Evolutionary conservation across 208 protist species (phyloP).

Genomic region (Trypanosoma boissoni): DNA sequence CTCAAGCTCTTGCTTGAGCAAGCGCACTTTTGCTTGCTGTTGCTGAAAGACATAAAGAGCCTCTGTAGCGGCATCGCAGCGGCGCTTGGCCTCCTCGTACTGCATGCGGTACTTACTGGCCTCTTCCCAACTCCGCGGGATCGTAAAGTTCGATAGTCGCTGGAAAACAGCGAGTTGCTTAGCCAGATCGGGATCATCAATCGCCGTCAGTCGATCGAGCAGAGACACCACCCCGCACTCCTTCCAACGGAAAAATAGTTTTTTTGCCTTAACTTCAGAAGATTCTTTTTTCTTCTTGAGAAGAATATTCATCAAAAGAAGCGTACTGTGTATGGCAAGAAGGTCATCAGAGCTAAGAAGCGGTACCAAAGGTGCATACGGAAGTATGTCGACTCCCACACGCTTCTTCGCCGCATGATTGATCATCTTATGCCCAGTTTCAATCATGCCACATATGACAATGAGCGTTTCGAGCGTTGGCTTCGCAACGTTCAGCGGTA

Average conservation of each 20-base stretch:
- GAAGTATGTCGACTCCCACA: constrained; percentile 19
- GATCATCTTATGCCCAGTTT: constrained; percentile 29
- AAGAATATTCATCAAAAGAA: constrained; percentile 40
- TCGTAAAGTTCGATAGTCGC: constrained; percentile 24
- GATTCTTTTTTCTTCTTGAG: constrained; percentile 30
- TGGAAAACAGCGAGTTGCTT: constrained; percentile 30
- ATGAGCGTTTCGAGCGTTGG: constrained; percentile 40
- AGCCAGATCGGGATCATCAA: constrained; percentile 28
- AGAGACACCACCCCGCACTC: constrained; percentile 25
- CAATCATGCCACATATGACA: constrained; percentile 29
- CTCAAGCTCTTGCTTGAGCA: constrained; percentile 26
- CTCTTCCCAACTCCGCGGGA: constrained; percentile 34
- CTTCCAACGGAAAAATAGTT: constrained; percentile 34
- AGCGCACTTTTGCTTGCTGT: constrained; percentile 31
- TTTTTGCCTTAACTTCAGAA: constrained; percentile 27
- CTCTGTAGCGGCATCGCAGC: constrained; percentile 26
- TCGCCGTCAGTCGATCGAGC: constrained; percentile 24
- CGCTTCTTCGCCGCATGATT: constrained; percentile 30
- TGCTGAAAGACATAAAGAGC: constrained; percentile 29
- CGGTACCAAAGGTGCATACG: constrained; percentile 30
- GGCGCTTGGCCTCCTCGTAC: constrained; percentile 23
- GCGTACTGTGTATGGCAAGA: constrained; percentile 24
- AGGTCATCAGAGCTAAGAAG: constrained; percentile 26
- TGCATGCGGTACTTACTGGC: constrained; percentile 28
- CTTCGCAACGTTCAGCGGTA: constrained; percentile 30